Conservation (phyloP, 2,329 filamentous ascomycete species). For the Aspergillus versicolor region DNA sequence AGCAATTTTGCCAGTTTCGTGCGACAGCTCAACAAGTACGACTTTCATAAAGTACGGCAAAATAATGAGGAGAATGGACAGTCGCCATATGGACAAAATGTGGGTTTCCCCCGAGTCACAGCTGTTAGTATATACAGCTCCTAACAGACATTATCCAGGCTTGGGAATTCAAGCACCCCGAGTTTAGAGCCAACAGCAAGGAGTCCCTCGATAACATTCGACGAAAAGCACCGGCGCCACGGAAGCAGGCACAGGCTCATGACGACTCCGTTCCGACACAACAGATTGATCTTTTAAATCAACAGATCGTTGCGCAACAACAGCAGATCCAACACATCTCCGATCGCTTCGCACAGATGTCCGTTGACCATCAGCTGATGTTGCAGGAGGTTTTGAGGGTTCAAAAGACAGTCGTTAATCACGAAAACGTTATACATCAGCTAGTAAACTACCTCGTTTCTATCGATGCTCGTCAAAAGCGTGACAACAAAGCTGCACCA, state of each 20-base stretch:
- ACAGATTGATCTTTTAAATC: slow-evolving; percentile 85
- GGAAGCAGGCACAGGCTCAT: slow-evolving; percentile 67
- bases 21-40: slow-evolving; percentile 93
- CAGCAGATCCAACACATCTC: slow-evolving; percentile 88
- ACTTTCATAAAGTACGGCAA: slow-evolving; percentile 95
- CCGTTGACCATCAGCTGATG: slow-evolving; percentile 63
- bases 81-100: slow-evolving; percentile 77
- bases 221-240: slow-evolving; percentile 86
- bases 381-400: slow-evolving; percentile 64
- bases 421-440: slow-evolving; percentile 69
- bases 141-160: slow-evolving; percentile 53
- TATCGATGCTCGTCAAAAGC: slow-evolving; percentile 63
- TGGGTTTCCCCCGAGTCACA: slow-evolving; percentile 36
- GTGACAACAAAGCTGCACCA: slow-evolving; percentile 55
- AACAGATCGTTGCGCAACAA: slow-evolving; percentile 84
- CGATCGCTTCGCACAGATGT: slow-evolving; percentile 78
- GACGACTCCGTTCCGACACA: slow-evolving; percentile 78
- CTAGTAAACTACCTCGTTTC: slow-evolving; percentile 68
- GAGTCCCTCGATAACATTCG: slow-evolving; percentile 95
- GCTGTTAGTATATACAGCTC: background rate
- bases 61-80: slow-evolving; percentile 83
- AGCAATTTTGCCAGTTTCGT: slow-evolving; percentile 98
- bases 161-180: slow-evolving; percentile 97
- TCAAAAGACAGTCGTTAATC: slow-evolving; percentile 70
- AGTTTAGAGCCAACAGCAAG: slow-evolving; percentile 94